These are phyloP conservation scores for Firmiana major DNA, from an alignment of 345 rosid species.

Conservation along the genomic window DNA sequence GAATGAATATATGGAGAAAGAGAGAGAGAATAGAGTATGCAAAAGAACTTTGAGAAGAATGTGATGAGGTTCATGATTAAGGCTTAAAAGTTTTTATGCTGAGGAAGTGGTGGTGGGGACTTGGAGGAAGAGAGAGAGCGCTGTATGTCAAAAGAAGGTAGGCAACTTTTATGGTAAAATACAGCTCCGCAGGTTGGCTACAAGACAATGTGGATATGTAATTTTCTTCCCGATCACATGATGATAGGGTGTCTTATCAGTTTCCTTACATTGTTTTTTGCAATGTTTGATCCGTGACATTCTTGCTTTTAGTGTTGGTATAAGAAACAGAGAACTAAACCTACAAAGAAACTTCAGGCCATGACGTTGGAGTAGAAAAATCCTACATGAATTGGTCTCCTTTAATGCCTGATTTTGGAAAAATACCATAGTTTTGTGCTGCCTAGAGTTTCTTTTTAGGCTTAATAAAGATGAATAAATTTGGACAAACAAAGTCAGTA, in stretches of 20 bases:
- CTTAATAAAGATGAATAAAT: not conserved
- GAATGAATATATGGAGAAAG: not conserved
- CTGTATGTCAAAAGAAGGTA: not conserved
- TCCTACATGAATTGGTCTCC: not conserved
- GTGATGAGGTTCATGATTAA: not conserved
- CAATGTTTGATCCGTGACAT: constrained; percentile 1
- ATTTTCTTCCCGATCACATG: not conserved
- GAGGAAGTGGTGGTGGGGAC: constrained; percentile 3
- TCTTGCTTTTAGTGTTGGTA: not conserved
- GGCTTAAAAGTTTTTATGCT: not conserved
- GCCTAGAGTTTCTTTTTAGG: not conserved
- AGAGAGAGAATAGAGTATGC: not conserved
- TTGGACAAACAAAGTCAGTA: no score
- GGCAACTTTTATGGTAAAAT: constrained; percentile 5
- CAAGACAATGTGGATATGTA: constrained; percentile 6
- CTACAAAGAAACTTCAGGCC: not conserved
- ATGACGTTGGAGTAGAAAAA: not conserved
- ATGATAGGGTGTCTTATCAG: not conserved
- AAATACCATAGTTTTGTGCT: not conserved
- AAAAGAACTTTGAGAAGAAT: not conserved
- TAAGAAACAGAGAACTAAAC: not conserved
- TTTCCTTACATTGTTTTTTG: not conserved
- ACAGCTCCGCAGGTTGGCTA: constrained; percentile 5
- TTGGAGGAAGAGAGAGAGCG: not conserved
- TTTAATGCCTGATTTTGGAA: not conserved